Base-by-base conservation (phyloP, 176 grass and related monocot genomes). In the Avena atlantica region DNA sequence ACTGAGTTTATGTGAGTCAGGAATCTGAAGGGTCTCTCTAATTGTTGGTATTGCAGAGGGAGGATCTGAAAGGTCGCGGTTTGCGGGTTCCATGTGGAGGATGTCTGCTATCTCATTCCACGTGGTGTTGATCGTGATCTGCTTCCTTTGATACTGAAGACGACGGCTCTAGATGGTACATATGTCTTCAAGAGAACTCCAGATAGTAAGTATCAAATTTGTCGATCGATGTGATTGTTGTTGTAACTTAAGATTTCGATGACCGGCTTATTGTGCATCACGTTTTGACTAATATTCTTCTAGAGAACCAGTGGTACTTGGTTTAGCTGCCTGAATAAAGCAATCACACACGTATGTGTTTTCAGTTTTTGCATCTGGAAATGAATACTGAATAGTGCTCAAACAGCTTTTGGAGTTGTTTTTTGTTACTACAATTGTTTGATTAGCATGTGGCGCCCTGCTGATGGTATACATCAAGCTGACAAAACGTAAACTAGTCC, bases 101-200 rank as follows among this genome's bases (percentile, higher is more conserved):
- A 81, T 80, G 45, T 70, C 86, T 23, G 21, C 57, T 9, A 83
- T 92, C 62, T 78, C 61, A 29, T 83, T 95, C 52, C 91, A 81
- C 60, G 42, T 91, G 79, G 78, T 82, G 80, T 27, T 93, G 61
- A 91, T 93, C 16, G 9, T 83, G 13, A 60, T 91, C 58, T 91
- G 80, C 58, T 87, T 88, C 81, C 37, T 92, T 70, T 95, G 88
- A 84, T 80, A 47, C 15, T 19, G 48, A 76, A 79, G 48, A 20
- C 9, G 52, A 71, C 42, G 36, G 6, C 29, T 74, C 27, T 79
- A 78, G 78, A 27, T 48, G 76, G 5, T 80, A 65, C 37, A 25
- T 64, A 64, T 64, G 10, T 80, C 25, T 49, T 65, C 27, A 31
- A 64, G 23, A 51, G 8, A 76, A 66, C 27, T 82, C 48, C 16